Conservation (phyloP, 2,329 filamentous ascomycete species). For the Fusarium transvaalense region DNA sequence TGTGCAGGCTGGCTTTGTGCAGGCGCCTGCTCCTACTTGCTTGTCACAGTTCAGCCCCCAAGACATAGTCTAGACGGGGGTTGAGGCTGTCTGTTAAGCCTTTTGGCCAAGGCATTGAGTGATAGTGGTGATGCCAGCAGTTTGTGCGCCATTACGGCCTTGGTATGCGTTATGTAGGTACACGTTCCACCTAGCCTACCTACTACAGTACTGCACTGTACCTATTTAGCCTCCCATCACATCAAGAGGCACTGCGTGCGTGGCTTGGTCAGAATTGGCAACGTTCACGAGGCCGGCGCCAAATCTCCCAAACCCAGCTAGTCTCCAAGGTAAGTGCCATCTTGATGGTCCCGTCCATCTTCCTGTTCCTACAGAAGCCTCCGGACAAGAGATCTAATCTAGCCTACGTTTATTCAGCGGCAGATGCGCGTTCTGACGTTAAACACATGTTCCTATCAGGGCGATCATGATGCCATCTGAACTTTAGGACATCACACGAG, state of each 20-base stretch:
- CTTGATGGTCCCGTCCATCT: conserved; percentile 11
- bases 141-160: conserved; percentile 32
- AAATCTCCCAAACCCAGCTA: conserved; percentile 40
- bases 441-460: conserved; percentile 30
- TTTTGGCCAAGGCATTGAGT: conserved; percentile 16
- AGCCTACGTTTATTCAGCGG: conserved; percentile 39
- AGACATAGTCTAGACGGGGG: background rate
- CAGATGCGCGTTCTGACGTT: conserved; percentile 46
- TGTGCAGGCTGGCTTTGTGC: background rate
- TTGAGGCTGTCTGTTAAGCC: conserved; percentile 27
- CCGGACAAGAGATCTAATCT: conserved; percentile 40
- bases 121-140: conserved; percentile 28
- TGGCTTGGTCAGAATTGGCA: conserved; percentile 44
- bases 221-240: conserved; percentile 30
- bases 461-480: conserved; percentile 40
- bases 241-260: conserved; percentile 31
- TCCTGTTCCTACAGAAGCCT: conserved; percentile 42
- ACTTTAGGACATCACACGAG: conserved; percentile 35
- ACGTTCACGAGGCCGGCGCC: conserved; percentile 44
- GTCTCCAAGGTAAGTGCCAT: conserved; percentile 32
- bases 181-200: conserved; percentile 33
- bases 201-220: too few relatives aligned
- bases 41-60: conserved; percentile 15
- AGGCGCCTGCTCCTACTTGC: background rate
- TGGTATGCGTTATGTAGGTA: conserved; percentile 43